Conservation (phyloP, 2,329 filamentous ascomycete genomes). For the Gnomoniopsis smithogilvyi region DNA sequence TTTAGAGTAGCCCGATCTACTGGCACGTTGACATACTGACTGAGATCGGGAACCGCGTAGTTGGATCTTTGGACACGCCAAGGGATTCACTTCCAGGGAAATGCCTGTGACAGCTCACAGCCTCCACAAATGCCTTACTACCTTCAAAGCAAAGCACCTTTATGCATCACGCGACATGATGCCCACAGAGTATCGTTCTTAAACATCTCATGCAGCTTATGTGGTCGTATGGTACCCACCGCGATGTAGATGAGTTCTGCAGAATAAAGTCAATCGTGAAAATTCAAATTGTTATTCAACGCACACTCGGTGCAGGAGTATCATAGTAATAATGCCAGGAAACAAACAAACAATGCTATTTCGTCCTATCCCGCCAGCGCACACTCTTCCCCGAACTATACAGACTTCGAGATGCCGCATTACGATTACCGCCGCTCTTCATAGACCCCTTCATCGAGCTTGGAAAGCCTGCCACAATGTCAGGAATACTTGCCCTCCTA, state of each 20-base stretch:
- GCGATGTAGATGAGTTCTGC: not conserved
- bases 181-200: not conserved
- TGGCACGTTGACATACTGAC: not conserved
- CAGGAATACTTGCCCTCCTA: slow-evolving; percentile 11
- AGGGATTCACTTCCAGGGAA: not conserved
- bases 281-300: not conserved
- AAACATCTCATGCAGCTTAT: not conserved
- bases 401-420: not conserved
- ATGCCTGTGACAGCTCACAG: not conserved
- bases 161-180: not conserved
- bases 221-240: not conserved
- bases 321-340: not conserved
- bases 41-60: not conserved
- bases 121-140: not conserved
- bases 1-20: not conserved
- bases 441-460: slow-evolving; percentile 13
- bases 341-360: not conserved
- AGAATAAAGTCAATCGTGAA: not conserved
- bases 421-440: not conserved
- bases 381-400: slow-evolving; percentile 2
- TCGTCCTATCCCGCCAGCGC: slow-evolving; percentile 5
- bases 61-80: not conserved
- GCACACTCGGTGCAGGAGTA: not conserved
- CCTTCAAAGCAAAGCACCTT: not conserved
- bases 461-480: slow-evolving; percentile 17